These are phyloP conservation scores for Fusarium citri DNA, from an alignment of 2,329 filamentous ascomycete species.

Conservation along the genomic window DNA sequence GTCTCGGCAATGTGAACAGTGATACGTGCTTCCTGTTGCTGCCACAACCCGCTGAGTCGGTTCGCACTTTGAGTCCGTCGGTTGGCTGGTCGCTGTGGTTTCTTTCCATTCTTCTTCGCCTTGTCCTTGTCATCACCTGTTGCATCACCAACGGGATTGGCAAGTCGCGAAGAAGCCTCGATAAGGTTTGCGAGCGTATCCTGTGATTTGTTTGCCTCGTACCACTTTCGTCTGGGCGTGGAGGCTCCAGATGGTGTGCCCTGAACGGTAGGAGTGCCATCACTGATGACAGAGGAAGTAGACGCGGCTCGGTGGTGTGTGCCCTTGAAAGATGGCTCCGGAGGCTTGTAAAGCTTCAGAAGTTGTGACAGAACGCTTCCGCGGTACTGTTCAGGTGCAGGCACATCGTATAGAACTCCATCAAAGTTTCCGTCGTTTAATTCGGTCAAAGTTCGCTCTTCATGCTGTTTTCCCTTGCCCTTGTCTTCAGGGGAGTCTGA, in stretches of 20 bases:
- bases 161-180: slow-evolving; percentile 59
- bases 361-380: slow-evolving; percentile 60
- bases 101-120: slow-evolving; percentile 44
- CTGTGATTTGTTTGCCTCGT: slow-evolving; percentile 60
- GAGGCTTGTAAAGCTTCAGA: slow-evolving; percentile 59
- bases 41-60: slow-evolving; percentile 54
- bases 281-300: slow-evolving; percentile 45
- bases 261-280: slow-evolving; percentile 52
- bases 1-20: slow-evolving; percentile 71
- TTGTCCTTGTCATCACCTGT: slow-evolving; percentile 25
- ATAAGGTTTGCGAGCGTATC: slow-evolving; percentile 61
- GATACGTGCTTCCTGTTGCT: slow-evolving; percentile 60
- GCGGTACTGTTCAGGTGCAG: slow-evolving; percentile 56
- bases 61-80: slow-evolving; percentile 53
- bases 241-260: slow-evolving; percentile 53
- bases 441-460: slow-evolving; percentile 46
- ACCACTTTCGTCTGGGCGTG: slow-evolving; percentile 61
- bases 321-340: slow-evolving; percentile 43
- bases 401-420: slow-evolving; percentile 54
- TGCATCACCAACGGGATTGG: slow-evolving; percentile 48
- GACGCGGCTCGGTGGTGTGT: slow-evolving; percentile 43
- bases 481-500: slow-evolving; percentile 11
- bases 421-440: slow-evolving; percentile 56
- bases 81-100: slow-evolving; percentile 48
- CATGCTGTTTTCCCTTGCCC: slow-evolving; percentile 20